These are phyloP conservation scores for Plantago ovata DNA, from an alignment of 257 asterid species.

Conservation along the genomic window DNA sequence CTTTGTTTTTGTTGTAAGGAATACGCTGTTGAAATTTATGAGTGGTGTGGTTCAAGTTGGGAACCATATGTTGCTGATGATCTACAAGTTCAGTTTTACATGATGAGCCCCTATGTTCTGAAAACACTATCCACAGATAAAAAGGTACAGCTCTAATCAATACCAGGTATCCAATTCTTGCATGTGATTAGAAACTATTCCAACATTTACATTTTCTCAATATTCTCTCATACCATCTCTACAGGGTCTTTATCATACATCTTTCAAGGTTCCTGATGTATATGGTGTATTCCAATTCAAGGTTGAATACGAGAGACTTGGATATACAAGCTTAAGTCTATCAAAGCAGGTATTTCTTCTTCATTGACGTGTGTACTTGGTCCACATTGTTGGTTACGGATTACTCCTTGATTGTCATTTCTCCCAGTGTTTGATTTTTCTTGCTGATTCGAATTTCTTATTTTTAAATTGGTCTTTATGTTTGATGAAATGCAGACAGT, in stretches of 20 bases:
- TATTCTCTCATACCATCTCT: constrained; percentile 15
- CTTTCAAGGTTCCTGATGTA: constrained; percentile 92
- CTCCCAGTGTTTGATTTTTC: constrained; percentile 5
- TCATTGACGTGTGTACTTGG: neutral
- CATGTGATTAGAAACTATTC: constrained; percentile 1
- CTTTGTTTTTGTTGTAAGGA: constrained; percentile 45
- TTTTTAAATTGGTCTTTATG: neutral
- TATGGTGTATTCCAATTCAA: constrained; percentile 96
- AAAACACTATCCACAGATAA: constrained; percentile 69
- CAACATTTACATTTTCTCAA: constrained; percentile 5
- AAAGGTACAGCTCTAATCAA: constrained; percentile 44
- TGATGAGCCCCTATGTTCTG: constrained; percentile 97
- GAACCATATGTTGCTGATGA: constrained; percentile 86
- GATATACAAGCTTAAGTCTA: constrained; percentile 73
- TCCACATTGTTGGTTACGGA: neutral
- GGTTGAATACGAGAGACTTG: constrained; percentile 84
- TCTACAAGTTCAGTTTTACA: constrained; percentile 86
- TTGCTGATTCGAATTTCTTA: neutral
- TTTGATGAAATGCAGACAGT: constrained; percentile 9
- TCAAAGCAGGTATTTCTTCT: constrained; percentile 68
- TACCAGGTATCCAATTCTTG: constrained; percentile 2
- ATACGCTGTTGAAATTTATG: constrained; percentile 75
- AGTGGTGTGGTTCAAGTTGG: constrained; percentile 92
- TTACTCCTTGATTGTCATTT: constrained; percentile 3
- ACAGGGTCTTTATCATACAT: constrained; percentile 69